These are phyloP conservation scores for Sergeia podlipaevii DNA, from an alignment of 208 protist genomes.

Conservation along the genomic window DNA sequence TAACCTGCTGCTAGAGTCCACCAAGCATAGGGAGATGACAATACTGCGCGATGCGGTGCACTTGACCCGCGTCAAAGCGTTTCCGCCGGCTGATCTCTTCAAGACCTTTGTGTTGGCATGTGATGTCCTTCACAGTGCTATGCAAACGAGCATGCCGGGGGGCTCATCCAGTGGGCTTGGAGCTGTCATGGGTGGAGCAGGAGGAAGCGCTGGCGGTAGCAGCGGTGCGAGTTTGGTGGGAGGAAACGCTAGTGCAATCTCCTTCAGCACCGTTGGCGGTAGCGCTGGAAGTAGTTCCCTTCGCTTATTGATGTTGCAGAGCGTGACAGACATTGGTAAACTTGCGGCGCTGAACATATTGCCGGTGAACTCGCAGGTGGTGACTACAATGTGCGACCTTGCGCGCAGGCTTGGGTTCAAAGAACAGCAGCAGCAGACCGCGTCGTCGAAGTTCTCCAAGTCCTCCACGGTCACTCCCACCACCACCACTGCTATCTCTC, in stretches of 20 bases:
- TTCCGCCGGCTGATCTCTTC: slow-evolving; percentile 27
- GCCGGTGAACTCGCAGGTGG: slow-evolving; percentile 35
- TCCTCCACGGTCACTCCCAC: not conserved
- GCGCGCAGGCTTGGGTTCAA: slow-evolving; percentile 33
- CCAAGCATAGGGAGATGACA: slow-evolving; percentile 19
- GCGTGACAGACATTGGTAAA: slow-evolving; percentile 59
- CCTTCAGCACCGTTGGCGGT: no score
- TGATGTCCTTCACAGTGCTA: no score
- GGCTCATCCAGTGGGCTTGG: no score
- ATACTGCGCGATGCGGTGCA: slow-evolving; percentile 35
- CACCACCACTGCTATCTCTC: not conserved
- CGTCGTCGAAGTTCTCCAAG: no score
- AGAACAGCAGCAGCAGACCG: not conserved
- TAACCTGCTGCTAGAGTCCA: slow-evolving; percentile 25
- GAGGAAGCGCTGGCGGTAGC: no score
- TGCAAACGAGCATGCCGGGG: no score
- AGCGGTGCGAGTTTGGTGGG: no score
- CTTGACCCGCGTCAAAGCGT: slow-evolving; percentile 19
- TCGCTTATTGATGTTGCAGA: slow-evolving; percentile 46
- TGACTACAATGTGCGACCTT: slow-evolving; percentile 42
- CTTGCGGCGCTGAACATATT: slow-evolving; percentile 62
- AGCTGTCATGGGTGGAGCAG: no score
- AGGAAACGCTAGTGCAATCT: no score
- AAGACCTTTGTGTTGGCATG: slow-evolving; percentile 22
- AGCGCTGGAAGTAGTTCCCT: slow-evolving; percentile 13